These are phyloP conservation scores for Articulospora tetracladia DNA, from an alignment of 495 filamentous ascomycete species.

Conservation along the genomic window DNA sequence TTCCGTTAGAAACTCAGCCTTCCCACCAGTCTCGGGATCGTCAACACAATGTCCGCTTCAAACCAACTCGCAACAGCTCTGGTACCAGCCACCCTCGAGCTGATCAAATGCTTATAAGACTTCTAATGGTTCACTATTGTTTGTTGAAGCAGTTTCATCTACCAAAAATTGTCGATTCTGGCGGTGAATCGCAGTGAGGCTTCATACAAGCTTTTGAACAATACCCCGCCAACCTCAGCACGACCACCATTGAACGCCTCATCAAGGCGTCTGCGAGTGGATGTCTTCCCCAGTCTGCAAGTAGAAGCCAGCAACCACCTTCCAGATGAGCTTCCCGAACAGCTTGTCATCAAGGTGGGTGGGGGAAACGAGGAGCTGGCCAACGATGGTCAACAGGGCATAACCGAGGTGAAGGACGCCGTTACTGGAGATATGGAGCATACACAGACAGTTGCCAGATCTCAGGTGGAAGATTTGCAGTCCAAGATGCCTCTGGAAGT, in stretches of 20 bases:
- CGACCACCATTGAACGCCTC: conserved; percentile 10
- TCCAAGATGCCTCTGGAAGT: neutral
- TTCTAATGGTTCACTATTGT: neutral
- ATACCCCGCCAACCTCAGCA: conserved; percentile 25
- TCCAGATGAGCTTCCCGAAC: conserved; percentile 12
- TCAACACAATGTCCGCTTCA: neutral
- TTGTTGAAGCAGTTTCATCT: neutral
- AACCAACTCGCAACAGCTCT: neutral
- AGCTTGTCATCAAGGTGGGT: neutral
- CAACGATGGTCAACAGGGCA: neutral
- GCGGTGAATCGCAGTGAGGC: neutral
- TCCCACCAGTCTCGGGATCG: too few relatives aligned
- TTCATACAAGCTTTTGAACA: neutral
- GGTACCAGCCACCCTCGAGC: neutral
- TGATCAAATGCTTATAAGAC: neutral
- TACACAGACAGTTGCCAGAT: neutral
- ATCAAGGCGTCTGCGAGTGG: conserved; percentile 20
- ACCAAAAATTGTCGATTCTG: neutral
- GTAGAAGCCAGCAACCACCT: conserved; percentile 15
- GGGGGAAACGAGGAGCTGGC: neutral
- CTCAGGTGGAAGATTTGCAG: neutral
- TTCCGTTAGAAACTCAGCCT: neutral
- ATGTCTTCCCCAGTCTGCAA: conserved; percentile 25
- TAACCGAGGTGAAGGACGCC: neutral
- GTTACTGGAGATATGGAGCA: neutral